Base-by-base conservation (phyloP, 1,139 yeast genomes). In the Blastobotrys proliferans region DNA sequence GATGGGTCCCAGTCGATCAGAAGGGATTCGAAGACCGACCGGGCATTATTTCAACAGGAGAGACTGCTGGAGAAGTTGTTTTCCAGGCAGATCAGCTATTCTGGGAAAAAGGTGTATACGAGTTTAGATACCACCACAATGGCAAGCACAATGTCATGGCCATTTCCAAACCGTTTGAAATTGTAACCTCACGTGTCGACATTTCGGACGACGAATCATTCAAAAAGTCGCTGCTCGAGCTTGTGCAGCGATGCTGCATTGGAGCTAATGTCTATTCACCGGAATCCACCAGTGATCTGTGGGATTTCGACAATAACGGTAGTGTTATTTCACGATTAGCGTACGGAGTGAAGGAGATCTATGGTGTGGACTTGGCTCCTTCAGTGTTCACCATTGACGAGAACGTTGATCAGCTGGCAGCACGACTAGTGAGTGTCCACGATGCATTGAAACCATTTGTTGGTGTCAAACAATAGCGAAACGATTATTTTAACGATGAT, bases 101-200 rank as follows among this genome's bases (percentile, higher is more conserved):
- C 54, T 83, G 84, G 79, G 83, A 81, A 53, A 77, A 74, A 43
- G 95, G 95, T 0, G 70, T 78, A 32, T 85, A 79, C 62, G 94
- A 85, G 62, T 74, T 85, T 55, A 72, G 95, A 61, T 83, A 83
- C 56, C 94, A 86, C 58, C 70, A 76, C 41, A 76, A 74, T 41
- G 80, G 79, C 21, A 76, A 80, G 48, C 95, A 86, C 60, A 83
- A 79, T 49, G 94, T 85, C 22, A 69, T 81, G 28, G 73, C 74
- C 46, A 72, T 80, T 38, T 79, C 92, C 0, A 73, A 72, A 47
- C 88, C 92, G n/a, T 82, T 85, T 63, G 84, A 81, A 60, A 70
- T 85, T 35, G 70, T 66, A 37, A 60, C 71, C 30, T 71, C 74
- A 10, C 53, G 60, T 18, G 52, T 77, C n/a, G 57, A 62, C 3